phyloP scores from a whole-genome alignment of 257 asterid species.

The Nicotiana noctiflora region DNA sequence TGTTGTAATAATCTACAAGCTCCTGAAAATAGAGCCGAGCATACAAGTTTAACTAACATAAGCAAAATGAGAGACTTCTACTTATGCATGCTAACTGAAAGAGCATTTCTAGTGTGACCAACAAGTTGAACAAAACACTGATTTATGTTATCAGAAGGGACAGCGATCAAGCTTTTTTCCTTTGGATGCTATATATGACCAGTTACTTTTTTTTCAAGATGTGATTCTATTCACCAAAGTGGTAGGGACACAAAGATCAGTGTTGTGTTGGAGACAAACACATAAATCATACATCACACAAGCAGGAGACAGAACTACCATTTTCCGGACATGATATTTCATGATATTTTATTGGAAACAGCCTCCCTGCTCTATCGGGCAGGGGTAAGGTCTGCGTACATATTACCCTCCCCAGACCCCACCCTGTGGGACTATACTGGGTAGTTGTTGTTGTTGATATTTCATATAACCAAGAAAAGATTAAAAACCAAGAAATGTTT shows the following conservation, averaged over 20 bases:
- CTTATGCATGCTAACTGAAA: neutral
- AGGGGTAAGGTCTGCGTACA: no score
- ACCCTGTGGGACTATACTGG: no score
- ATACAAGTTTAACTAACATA: neutral
- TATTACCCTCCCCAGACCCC: no score
- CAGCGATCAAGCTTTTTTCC: neutral
- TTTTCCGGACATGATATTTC: neutral
- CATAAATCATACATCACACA: neutral
- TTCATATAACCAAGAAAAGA: neutral
- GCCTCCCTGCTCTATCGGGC: no score
- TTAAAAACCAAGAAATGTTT: neutral
- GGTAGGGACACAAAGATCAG: neutral
- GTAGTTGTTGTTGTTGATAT: no score
- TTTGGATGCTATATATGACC: neutral
- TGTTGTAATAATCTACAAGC: slow-evolving; percentile 83
- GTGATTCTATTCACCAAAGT: neutral
- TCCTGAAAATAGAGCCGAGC: slow-evolving; percentile 36
- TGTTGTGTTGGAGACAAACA: neutral
- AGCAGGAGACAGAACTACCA: neutral
- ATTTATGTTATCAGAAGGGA: neutral
- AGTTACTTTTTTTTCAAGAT: neutral
- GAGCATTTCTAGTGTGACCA: neutral
- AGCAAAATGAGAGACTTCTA: neutral
- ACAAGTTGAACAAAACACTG: neutral
- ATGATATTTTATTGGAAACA: no score